These are phyloP conservation scores for Paraconiothyrium sp. DNA, from an alignment of 2,329 filamentous ascomycete species.

Conservation along the genomic window DNA sequence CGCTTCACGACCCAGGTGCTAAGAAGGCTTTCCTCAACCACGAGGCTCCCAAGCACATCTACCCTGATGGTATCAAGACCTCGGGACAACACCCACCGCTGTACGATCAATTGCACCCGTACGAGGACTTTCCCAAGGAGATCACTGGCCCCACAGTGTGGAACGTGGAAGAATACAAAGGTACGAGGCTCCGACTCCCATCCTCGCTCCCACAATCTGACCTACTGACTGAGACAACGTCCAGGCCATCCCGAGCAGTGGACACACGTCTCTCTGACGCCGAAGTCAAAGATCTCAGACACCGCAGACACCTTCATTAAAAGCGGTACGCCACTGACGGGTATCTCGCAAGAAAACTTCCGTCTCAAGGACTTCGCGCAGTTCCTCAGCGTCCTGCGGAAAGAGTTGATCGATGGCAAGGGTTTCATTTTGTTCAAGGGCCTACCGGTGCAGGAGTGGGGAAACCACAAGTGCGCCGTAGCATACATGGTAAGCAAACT, in stretches of 20 bases:
- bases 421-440: conserved; percentile 91
- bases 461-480: conserved; percentile 79
- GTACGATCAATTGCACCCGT: conserved; percentile 71
- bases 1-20: conserved; percentile 49
- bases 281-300: conserved; percentile 69
- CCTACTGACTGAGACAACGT: neutral
- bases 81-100: conserved; percentile 78
- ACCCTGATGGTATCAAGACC: conserved; percentile 73
- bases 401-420: conserved; percentile 81
- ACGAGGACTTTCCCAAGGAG: conserved; percentile 73
- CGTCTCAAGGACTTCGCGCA: conserved; percentile 65
- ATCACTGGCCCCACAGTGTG: conserved; percentile 79
- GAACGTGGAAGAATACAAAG: conserved; percentile 70
- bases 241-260: conserved; percentile 70
- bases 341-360: conserved; percentile 74
- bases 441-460: conserved; percentile 80
- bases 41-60: conserved; percentile 58
- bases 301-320: conserved; percentile 76
- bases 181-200: neutral
- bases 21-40: conserved; percentile 29
- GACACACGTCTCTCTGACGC: conserved; percentile 73
- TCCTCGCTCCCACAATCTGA: neutral
- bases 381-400: conserved; percentile 65
- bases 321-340: conserved; percentile 72
- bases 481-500: conserved; percentile 73